phyloP scores from a whole-genome alignment of 208 protist genomes.

The Wallacemonas sp. region DNA sequence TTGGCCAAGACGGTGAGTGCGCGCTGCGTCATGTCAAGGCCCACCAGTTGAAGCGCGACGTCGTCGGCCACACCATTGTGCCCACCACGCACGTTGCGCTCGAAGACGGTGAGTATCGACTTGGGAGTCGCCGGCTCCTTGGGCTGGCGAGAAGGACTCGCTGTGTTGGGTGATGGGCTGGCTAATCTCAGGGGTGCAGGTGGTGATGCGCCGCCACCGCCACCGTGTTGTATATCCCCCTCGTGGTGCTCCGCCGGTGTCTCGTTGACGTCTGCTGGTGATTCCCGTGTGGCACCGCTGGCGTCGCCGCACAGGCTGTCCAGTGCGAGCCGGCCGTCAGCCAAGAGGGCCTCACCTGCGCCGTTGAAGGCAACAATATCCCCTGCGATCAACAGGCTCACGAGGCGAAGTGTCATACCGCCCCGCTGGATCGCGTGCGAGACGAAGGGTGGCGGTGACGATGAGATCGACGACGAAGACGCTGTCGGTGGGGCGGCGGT shows the following conservation, averaged over 20 bases:
- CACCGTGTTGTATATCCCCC: too few relatives aligned
- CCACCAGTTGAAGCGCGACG: constrained; percentile 68
- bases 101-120: background rate
- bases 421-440: too few relatives aligned
- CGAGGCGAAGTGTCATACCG: constrained; percentile 12
- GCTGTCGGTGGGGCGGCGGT: background rate
- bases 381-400: constrained; percentile 48
- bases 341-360: constrained; percentile 19
- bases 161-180: too few relatives aligned
- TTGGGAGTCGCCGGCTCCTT: too few relatives aligned
- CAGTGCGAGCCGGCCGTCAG: background rate
- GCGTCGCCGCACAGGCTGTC: background rate
- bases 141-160: too few relatives aligned
- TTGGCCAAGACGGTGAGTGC: constrained; percentile 30
- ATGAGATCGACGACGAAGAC: background rate
- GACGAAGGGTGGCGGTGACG: too few relatives aligned
- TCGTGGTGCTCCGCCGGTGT: too few relatives aligned
- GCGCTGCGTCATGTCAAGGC: constrained; percentile 62
- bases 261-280: background rate
- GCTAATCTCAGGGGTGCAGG: too few relatives aligned
- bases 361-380: constrained; percentile 32
- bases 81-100: background rate
- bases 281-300: background rate
- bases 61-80: constrained; percentile 9
- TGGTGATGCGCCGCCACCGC: too few relatives aligned